A percentile compares a stretch with the other conserved stretches of the same genome.
phyloP scores from a whole-genome alignment of 495 filamentous ascomycete genomes.

The Coniosporium apollinis region DNA sequence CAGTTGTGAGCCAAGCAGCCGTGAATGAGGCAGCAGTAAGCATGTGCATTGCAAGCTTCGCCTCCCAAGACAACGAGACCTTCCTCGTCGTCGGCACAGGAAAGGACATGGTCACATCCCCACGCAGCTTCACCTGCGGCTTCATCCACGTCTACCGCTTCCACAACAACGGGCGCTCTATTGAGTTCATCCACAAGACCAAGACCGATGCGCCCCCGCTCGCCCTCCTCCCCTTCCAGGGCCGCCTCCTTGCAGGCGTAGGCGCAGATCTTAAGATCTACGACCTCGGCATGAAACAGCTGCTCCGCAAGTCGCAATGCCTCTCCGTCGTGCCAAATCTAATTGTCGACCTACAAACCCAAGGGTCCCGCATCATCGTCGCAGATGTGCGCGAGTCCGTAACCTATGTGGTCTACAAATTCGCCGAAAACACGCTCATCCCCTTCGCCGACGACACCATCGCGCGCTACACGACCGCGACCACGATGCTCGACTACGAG shows the following conservation, averaged over 20 bases:
- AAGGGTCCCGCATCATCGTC: slow-evolving; percentile 80
- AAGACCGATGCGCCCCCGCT: slow-evolving; percentile 75
- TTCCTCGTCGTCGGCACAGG: slow-evolving; percentile 90
- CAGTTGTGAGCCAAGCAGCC: no score
- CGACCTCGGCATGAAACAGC: slow-evolving; percentile 76
- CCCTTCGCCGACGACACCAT: slow-evolving; percentile 83
- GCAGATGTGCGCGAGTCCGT: slow-evolving; percentile 84
- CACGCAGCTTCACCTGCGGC: slow-evolving; percentile 55
- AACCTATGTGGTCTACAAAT: slow-evolving; percentile 86
- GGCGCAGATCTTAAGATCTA: slow-evolving; percentile 72
- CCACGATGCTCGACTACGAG: slow-evolving; percentile 93
- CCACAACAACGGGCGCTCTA: slow-evolving; percentile 61
- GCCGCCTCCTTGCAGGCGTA: slow-evolving; percentile 67
- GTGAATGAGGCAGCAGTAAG: slow-evolving; percentile 92
- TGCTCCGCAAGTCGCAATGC: slow-evolving; percentile 81
- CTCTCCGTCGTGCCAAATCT: slow-evolving; percentile 54
- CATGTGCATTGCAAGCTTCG: slow-evolving; percentile 65
- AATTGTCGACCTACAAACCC: slow-evolving; percentile 75
- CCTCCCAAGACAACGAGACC: slow-evolving; percentile 70
- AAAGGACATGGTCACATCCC: slow-evolving; percentile 67
- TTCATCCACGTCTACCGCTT: slow-evolving; percentile 92
- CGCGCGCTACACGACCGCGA: slow-evolving; percentile 72
- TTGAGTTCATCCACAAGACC: slow-evolving; percentile 95
- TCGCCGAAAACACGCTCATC: slow-evolving; percentile 74
- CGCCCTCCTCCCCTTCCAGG: slow-evolving; percentile 83